These are phyloP conservation scores for Limtongia smithiae DNA, from an alignment of 805 yeast species.

Conservation along the genomic window DNA sequence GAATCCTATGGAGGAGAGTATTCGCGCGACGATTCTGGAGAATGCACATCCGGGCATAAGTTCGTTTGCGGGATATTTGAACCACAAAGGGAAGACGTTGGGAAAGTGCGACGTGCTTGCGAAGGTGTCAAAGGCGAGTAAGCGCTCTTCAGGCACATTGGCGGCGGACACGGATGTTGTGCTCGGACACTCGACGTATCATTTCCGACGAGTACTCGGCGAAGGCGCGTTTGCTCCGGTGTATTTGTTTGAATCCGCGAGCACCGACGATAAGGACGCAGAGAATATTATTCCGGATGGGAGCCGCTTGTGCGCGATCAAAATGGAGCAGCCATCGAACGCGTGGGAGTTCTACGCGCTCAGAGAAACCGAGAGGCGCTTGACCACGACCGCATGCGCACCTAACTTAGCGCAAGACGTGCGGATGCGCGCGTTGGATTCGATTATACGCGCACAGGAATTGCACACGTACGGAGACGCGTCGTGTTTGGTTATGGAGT, in stretches of 20 bases:
- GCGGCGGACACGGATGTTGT: constrained; percentile 9
- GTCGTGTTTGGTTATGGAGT: constrained; percentile 62
- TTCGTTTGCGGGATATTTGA: constrained; percentile 38
- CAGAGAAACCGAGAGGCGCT: constrained; percentile 50
- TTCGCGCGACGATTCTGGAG: constrained; percentile 43
- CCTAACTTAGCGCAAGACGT: constrained; percentile 2
- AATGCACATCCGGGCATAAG: constrained; percentile 39
- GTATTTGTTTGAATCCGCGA: constrained; percentile 58
- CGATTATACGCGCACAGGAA: constrained; percentile 51
- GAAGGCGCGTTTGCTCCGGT: constrained; percentile 80
- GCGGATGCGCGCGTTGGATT: constrained; percentile 33
- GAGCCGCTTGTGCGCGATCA: constrained; percentile 61
- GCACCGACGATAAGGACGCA: not conserved
- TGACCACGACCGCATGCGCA: constrained; percentile 30
- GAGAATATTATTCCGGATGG: constrained; percentile 19
- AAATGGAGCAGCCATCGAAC: constrained; percentile 64
- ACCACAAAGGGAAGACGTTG: constrained; percentile 35
- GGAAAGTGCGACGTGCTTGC: constrained; percentile 10
- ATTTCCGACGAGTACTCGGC: constrained; percentile 57
- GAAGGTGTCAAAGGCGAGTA: constrained; percentile 8
- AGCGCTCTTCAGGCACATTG: not conserved
- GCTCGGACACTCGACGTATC: constrained; percentile 42
- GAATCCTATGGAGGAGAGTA: constrained; percentile 47
- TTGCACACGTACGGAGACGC: constrained; percentile 62
- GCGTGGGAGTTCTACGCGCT: constrained; percentile 81